Conservation (phyloP, 75 land plant genomes). For the Adiantum capillusveneris region DNA sequence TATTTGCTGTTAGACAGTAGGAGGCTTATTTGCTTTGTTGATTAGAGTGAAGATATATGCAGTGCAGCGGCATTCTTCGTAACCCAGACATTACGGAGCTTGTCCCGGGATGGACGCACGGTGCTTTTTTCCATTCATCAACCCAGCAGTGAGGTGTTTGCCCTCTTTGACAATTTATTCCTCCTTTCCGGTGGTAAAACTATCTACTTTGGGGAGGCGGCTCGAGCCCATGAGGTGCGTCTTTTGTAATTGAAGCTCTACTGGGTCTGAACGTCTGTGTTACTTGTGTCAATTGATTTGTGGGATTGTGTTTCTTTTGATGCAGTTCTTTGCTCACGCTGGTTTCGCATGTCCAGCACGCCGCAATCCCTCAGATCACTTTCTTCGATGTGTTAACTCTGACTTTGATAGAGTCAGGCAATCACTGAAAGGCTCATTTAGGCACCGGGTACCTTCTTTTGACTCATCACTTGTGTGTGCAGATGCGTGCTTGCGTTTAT, state of each 20-base stretch:
- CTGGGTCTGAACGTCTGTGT: not conserved
- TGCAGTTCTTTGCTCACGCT: slow-evolving; percentile 75
- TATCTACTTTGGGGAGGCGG: slow-evolving; percentile 72
- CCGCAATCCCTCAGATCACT: slow-evolving; percentile 86
- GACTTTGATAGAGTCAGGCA: slow-evolving; percentile 67
- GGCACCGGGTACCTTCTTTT: slow-evolving; percentile 19
- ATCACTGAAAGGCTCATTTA: slow-evolving; percentile 45
- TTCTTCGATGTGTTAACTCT: slow-evolving; percentile 75
- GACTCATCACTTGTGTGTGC: too few species aligned
- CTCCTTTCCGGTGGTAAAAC: slow-evolving; percentile 62
- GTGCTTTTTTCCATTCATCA: slow-evolving; percentile 79
- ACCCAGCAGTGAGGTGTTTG: slow-evolving; percentile 86
- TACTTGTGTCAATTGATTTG: not conserved
- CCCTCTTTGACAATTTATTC: slow-evolving; percentile 71
- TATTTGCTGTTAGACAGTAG: too few species aligned
- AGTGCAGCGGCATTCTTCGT: slow-evolving; percentile 88
- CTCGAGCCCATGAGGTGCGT: slow-evolving; percentile 49
- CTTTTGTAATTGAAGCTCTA: too few species aligned
- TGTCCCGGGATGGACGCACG: slow-evolving; percentile 63
- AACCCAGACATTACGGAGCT: slow-evolving; percentile 41
- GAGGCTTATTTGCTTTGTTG: too few species aligned
- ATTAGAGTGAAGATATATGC: not conserved
- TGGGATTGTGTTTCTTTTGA: not conserved
- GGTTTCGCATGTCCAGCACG: slow-evolving; percentile 78
- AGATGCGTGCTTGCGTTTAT: too few species aligned